phyloP scores from a whole-genome alignment of 2,329 filamentous ascomycete species.

The Penicillium sp. region DNA sequence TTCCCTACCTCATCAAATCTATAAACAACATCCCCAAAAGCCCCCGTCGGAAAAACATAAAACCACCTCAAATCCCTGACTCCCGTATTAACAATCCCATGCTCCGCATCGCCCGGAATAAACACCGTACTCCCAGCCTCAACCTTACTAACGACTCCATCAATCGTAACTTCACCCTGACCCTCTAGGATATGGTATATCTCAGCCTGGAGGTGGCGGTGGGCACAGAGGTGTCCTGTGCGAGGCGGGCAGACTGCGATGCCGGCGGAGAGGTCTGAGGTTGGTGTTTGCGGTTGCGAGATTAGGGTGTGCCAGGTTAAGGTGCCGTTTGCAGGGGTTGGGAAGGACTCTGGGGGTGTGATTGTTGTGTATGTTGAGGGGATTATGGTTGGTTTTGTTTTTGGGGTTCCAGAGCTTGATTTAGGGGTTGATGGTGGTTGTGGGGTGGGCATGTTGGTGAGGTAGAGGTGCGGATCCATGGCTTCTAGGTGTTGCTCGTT shows the following conservation, averaged over 20 bases:
- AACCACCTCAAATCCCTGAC: conserved; percentile 45
- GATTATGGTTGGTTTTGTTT: conserved; percentile 17
- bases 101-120: conserved; percentile 53
- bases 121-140: conserved; percentile 46
- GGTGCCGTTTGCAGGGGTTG: conserved; percentile 16
- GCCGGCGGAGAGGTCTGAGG: conserved; percentile 46
- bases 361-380: conserved; percentile 15
- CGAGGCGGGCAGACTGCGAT: conserved; percentile 44
- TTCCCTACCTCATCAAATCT: conserved; percentile 34
- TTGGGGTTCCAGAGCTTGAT: neutral
- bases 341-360: conserved; percentile 27
- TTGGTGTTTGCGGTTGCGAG: conserved; percentile 42
- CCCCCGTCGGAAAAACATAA: conserved; percentile 49
- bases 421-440: conserved; percentile 4
- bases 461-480: neutral
- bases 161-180: conserved; percentile 45
- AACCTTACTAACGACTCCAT: conserved; percentile 43
- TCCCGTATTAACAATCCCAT: conserved; percentile 45
- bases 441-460: neutral
- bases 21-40: conserved; percentile 50
- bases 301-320: conserved; percentile 52
- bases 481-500: neutral
- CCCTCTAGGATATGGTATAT: conserved; percentile 52
- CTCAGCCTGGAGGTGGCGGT: conserved; percentile 52
- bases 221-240: conserved; percentile 45